Conservation (phyloP, 345 rosid genomes). For the Gossypium turneri region DNA sequence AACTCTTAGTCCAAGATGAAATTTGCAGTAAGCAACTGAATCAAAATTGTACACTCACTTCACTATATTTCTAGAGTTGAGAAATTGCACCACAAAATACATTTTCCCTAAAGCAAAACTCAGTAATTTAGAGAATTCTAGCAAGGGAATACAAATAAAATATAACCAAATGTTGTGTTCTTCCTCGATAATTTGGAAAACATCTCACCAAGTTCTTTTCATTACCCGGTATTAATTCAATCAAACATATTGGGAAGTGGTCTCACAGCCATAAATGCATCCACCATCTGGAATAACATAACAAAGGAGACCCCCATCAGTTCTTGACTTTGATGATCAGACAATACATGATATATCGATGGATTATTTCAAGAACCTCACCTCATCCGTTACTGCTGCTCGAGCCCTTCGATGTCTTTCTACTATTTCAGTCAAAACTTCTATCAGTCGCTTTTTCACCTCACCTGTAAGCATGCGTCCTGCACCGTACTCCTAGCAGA, state of each 20-base stretch:
- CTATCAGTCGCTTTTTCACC: constrained; percentile 66
- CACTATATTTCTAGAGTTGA: not conserved
- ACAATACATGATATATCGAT: not conserved
- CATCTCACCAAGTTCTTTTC: not conserved
- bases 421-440: constrained; percentile 67
- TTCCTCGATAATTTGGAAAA: not conserved
- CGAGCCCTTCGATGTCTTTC: constrained; percentile 78
- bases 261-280: constrained; percentile 87
- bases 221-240: constrained; percentile 23
- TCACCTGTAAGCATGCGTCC: constrained; percentile 86
- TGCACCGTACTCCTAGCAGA: constrained; percentile 46
- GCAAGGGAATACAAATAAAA: not conserved
- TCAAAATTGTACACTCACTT: not conserved
- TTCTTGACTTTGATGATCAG: not conserved
- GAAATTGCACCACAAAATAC: not conserved
- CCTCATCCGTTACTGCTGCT: constrained; percentile 82
- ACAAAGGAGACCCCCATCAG: not conserved
- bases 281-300: constrained; percentile 63
- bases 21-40: not conserved
- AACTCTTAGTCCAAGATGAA: not conserved
- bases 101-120: not conserved
- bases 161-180: not conserved
- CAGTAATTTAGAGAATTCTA: not conserved
- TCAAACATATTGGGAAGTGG: constrained; percentile 87
- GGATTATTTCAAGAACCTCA: constrained; percentile 24